These are phyloP conservation scores for Tausonia pullulans DNA, from an alignment of 1,284 basidiomycete genomes.

Conservation along the genomic window DNA sequence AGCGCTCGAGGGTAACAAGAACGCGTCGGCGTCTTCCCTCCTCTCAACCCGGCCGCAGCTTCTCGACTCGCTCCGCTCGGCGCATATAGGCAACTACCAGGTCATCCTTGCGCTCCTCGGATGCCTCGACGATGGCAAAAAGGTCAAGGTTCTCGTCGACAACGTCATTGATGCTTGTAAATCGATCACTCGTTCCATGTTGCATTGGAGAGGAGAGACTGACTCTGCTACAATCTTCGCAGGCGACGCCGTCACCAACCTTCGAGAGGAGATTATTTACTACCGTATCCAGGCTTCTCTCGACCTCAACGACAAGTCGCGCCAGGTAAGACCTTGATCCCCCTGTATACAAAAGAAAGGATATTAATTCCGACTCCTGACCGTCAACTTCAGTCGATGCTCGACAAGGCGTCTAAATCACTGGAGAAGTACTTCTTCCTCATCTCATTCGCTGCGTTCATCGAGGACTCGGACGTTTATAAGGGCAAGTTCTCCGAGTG, in stretches of 20 bases:
- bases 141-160: conserved; percentile 77
- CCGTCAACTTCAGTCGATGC: conserved; percentile 11
- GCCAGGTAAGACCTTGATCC: conserved; percentile 23
- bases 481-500: conserved; percentile 67
- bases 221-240: conserved; percentile 1
- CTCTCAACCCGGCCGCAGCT: conserved; percentile 66
- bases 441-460: conserved; percentile 85
- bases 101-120: conserved; percentile 80
- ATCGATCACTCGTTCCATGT: conserved; percentile 26
- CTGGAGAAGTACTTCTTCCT: conserved; percentile 71
- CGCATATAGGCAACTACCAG: conserved; percentile 80
- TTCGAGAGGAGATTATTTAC: conserved; percentile 76
- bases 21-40: conserved; percentile 62
- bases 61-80: conserved; percentile 72
- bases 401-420: conserved; percentile 37
- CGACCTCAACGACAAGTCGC: conserved; percentile 53
- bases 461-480: conserved; percentile 54
- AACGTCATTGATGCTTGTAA: conserved; percentile 74
- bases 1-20: too few relatives aligned
- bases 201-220: conserved; percentile 1
- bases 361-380: background rate
- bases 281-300: conserved; percentile 68
- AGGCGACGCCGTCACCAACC: conserved; percentile 78
- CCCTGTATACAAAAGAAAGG: too few relatives aligned
- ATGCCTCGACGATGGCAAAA: conserved; percentile 68